phyloP scores from a whole-genome alignment of 139 green algal genomes.

The Tetradesmus obliquus region DNA sequence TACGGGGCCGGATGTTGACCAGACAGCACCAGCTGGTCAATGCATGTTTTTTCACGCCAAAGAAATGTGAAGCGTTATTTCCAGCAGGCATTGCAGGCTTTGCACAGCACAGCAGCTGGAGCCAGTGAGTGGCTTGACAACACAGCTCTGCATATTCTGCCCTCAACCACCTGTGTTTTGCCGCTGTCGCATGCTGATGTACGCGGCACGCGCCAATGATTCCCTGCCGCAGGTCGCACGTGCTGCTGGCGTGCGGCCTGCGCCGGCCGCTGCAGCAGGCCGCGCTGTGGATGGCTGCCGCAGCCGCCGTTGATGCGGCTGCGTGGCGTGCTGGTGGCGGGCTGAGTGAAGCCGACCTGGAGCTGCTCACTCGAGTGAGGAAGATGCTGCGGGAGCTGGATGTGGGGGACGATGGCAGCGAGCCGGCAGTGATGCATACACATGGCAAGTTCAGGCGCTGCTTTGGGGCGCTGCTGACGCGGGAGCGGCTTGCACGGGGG shows the following conservation, averaged over 20 bases:
- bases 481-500: background rate
- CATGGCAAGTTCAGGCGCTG: conserved; percentile 44
- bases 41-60: too few species aligned
- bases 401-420: conserved; percentile 36
- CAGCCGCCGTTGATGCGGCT: background rate
- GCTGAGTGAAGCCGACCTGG: background rate
- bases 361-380: background rate
- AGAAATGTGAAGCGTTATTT: too few species aligned
- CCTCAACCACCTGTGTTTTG: too few species aligned
- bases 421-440: conserved; percentile 9
- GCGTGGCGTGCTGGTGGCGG: background rate
- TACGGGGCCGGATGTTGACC: background rate
- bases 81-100: too few species aligned
- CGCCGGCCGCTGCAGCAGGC: conserved; percentile 39
- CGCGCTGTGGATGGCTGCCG: background rate
- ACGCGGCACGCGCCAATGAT: too few species aligned
- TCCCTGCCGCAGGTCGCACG: conserved; percentile 14
- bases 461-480: conserved; percentile 43
- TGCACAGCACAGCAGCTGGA: too few species aligned
- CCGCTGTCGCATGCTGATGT: too few species aligned
- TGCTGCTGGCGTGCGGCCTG: conserved; percentile 37
- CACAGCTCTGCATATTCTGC: too few species aligned
- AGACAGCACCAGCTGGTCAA: background rate
- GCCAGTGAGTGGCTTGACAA: too few species aligned
- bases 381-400: conserved; percentile 46